Percentiles rank a stretch among this genome's conserved stretches.
Conservation (phyloP, 164 flowering plant genomes). For the Buxus sempervirens region DNA sequence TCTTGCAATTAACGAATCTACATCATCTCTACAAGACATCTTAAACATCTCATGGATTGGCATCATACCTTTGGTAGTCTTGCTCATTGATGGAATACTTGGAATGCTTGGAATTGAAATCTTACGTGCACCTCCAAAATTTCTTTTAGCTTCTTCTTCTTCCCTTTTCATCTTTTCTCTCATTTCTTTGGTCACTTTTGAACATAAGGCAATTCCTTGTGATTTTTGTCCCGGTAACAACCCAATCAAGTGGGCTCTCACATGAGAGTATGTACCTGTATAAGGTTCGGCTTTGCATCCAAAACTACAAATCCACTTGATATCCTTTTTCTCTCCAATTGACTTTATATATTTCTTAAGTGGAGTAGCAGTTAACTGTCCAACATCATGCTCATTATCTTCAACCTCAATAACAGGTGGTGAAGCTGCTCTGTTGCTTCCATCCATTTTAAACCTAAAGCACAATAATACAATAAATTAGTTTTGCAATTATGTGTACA, state of each 20-base stretch:
- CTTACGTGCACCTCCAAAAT: not conserved
- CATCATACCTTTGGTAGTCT: not conserved
- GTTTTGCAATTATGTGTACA: too few species aligned
- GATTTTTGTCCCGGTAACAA: constrained; percentile 4
- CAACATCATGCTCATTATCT: too few species aligned
- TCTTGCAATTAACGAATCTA: constrained; percentile 10
- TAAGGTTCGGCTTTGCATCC: not conserved
- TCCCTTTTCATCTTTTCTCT: constrained; percentile 11
- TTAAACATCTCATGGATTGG: not conserved
- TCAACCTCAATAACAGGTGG: too few species aligned
- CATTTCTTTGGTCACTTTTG: constrained; percentile 15
- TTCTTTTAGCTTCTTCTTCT: not conserved
- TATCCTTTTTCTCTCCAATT: too few species aligned
- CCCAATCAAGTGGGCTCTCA: constrained; percentile 7
- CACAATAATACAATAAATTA: too few species aligned
- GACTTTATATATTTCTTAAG: too few species aligned
- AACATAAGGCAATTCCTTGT: not conserved
- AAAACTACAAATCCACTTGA: not conserved
- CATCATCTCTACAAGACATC: constrained; percentile 1
- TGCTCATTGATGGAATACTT: not conserved
- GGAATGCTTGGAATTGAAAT: not conserved
- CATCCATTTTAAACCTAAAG: too few species aligned
- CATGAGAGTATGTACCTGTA: not conserved
- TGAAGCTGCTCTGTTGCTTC: too few species aligned
- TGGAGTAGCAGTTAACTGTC: too few species aligned